Percentiles rank a stretch among this genome's conserved stretches.
These are phyloP conservation scores for Tephrocybe sp. DNA, from an alignment of 768 basidiomycete genomes.

Conservation along the genomic window DNA sequence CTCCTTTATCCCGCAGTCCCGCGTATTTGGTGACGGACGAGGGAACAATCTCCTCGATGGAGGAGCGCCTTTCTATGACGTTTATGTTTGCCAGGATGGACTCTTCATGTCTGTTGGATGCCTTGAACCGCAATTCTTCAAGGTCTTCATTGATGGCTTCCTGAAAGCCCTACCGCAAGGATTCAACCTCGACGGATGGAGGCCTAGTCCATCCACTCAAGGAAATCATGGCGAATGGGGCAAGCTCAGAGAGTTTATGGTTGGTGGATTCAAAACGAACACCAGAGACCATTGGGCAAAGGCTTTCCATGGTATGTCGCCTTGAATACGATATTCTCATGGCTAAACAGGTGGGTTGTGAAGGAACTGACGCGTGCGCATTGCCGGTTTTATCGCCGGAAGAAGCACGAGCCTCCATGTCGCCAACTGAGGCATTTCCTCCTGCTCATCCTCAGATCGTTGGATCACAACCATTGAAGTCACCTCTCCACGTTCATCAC, in stretches of 20 bases:
- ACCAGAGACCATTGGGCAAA: conserved; percentile 68
- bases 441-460: conserved; percentile 48
- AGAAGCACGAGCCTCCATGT: conserved; percentile 52
- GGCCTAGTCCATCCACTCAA: conserved; percentile 46
- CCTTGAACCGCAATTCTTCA: conserved; percentile 71
- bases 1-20: conserved; percentile 28
- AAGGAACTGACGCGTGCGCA: conserved; percentile 71
- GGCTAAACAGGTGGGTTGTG: not conserved
- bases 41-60: conserved; percentile 69
- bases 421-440: conserved; percentile 37
- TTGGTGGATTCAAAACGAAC: conserved; percentile 57
- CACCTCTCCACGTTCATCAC: conserved; percentile 8
- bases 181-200: conserved; percentile 52
- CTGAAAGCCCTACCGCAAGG: conserved; percentile 42
- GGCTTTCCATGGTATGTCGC: conserved; percentile 57
- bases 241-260: conserved; percentile 52
- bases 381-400: conserved; percentile 62
- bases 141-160: conserved; percentile 56
- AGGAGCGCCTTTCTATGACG: conserved; percentile 73
- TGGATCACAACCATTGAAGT: conserved; percentile 20
- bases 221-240: conserved; percentile 52
- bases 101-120: conserved; percentile 77
- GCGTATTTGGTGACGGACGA: conserved; percentile 39
- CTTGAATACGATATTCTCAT: not conserved
- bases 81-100: conserved; percentile 72